These are phyloP conservation scores for Lactifluus pinguis DNA, from an alignment of 768 basidiomycete species.

Conservation along the genomic window DNA sequence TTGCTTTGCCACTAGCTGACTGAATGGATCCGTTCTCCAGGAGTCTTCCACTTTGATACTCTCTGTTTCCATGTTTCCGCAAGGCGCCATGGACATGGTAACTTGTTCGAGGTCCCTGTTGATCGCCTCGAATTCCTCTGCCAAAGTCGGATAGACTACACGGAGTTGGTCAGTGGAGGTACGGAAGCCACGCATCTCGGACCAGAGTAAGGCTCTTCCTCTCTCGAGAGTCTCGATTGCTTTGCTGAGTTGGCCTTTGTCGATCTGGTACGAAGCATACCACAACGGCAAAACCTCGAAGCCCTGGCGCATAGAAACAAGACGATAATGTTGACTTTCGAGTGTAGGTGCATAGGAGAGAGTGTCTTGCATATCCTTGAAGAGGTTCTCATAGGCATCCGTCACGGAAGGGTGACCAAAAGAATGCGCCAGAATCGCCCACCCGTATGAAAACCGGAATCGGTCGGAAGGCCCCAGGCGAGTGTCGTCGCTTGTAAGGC, in stretches of 20 bases:
- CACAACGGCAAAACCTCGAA: not conserved
- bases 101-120: not conserved
- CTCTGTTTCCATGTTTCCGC: not conserved
- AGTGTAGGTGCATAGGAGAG: not conserved
- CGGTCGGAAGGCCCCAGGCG: not conserved
- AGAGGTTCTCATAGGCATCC: not conserved
- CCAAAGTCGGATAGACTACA: not conserved
- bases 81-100: not conserved
- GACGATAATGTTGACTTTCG: not conserved
- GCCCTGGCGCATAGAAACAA: not conserved
- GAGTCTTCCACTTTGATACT: not conserved
- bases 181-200: slow-evolving; percentile 5
- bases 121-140: not conserved
- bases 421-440: not conserved
- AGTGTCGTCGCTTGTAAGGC: too few species aligned
- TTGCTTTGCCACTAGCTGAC: not conserved
- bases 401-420: not conserved
- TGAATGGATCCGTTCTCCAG: not conserved
- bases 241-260: not conserved
- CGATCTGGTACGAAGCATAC: not conserved
- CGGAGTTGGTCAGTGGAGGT: slow-evolving; percentile 4
- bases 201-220: slow-evolving; percentile 12
- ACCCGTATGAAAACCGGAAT: not conserved
- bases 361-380: not conserved
- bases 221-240: slow-evolving; percentile 10